These are phyloP conservation scores for Comarum palustre DNA, from an alignment of 306 rosid species.

Conservation along the genomic window DNA sequence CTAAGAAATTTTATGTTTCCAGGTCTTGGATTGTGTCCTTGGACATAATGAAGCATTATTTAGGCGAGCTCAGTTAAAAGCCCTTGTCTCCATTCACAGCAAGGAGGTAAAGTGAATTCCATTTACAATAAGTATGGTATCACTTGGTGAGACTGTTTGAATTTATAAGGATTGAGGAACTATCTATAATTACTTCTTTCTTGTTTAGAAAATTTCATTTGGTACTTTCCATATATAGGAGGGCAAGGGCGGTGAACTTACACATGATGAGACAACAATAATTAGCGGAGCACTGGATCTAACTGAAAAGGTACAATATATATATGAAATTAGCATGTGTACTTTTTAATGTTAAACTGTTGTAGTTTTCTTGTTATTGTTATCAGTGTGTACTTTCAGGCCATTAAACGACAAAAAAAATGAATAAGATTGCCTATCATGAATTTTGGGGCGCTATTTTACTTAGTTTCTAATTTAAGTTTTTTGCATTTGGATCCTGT, in stretches of 20 bases:
- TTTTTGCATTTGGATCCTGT: background rate
- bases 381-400: constrained; percentile 4
- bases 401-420: background rate
- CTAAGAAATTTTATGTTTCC: constrained; percentile 29
- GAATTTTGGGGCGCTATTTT: background rate
- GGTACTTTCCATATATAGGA: constrained; percentile 48
- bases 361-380: background rate
- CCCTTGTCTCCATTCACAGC: constrained; percentile 86
- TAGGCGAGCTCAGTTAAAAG: constrained; percentile 93
- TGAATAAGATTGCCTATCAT: background rate
- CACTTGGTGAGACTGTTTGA: constrained; percentile 14
- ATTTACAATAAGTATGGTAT: constrained; percentile 14
- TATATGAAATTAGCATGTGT: background rate
- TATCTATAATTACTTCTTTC: constrained; percentile 10
- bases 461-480: background rate
- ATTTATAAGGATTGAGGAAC: background rate
- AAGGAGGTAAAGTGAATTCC: constrained; percentile 57
- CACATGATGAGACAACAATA: constrained; percentile 90
- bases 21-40: constrained; percentile 72
- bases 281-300: constrained; percentile 94
- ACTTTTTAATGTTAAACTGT: constrained; percentile 21
- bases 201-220: background rate
- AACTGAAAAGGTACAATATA: constrained; percentile 69
- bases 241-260: constrained; percentile 98
- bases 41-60: constrained; percentile 91